A percentile compares a stretch with the other conserved stretches of the same genome.
Evolutionary conservation across 2,329 filamentous ascomycete species (phyloP).

Genomic region (Botrytis fragariae): DNA sequence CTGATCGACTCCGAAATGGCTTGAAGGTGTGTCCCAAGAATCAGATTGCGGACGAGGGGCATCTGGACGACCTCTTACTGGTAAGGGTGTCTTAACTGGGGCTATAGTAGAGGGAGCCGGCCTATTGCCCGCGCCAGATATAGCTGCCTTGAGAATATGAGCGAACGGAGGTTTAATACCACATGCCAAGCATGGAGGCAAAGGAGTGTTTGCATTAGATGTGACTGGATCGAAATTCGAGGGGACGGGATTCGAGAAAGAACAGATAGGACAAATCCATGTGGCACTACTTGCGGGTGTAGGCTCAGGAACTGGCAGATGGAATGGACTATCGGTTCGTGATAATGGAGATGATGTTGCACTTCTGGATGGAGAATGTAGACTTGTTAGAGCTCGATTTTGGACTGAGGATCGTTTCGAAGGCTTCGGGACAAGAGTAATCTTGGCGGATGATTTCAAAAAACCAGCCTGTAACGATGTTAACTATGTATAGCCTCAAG

Average conservation of each 20-base stretch:
- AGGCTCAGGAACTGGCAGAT: slow-evolving; percentile 47
- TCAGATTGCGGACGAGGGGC: slow-evolving; percentile 30
- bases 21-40: slow-evolving; percentile 23
- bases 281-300: slow-evolving; percentile 62
- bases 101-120: slow-evolving; percentile 35
- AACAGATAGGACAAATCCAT: slow-evolving; percentile 96
- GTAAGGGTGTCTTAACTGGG: slow-evolving; percentile 35
- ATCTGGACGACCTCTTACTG: slow-evolving; percentile 33
- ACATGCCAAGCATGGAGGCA: slow-evolving; percentile 87
- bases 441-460: slow-evolving; percentile 89
- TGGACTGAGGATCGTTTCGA: slow-evolving; percentile 62
- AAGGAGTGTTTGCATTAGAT: slow-evolving; percentile 72
- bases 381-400: slow-evolving; percentile 49
- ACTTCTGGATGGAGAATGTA: slow-evolving; percentile 48
- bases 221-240: slow-evolving; percentile 88
- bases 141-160: slow-evolving; percentile 81
- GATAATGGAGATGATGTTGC: slow-evolving; percentile 48
- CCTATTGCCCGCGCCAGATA: slow-evolving; percentile 67
- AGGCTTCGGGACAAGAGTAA: slow-evolving; percentile 83
- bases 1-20: slow-evolving; percentile 5
- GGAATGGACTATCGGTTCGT: slow-evolving; percentile 45
- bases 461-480: slow-evolving; percentile 68
- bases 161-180: slow-evolving; percentile 88
- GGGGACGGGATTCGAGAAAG: slow-evolving; percentile 88
- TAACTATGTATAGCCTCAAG: slow-evolving; percentile 22